Percentiles rank a stretch among this genome's conserved stretches.
Evolutionary conservation across 2,329 filamentous ascomycete species (phyloP).

Genomic region (Chlorencoelia australis): DNA sequence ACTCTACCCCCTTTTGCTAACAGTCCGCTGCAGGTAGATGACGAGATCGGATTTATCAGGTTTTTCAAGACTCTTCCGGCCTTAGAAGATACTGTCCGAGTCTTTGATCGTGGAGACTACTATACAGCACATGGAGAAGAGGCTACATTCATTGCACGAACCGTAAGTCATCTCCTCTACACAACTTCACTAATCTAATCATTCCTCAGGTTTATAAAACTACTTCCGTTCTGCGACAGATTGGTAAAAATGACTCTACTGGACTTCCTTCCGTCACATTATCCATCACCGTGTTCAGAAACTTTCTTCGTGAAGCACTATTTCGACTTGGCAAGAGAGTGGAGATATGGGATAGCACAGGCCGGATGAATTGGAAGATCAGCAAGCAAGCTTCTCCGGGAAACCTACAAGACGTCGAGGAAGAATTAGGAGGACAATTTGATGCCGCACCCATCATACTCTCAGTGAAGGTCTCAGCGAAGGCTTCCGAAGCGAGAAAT

Average conservation of each 20-base stretch:
- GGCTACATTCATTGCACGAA: conserved; percentile 73
- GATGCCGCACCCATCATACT: conserved; percentile 91
- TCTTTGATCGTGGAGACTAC: conserved; percentile 91
- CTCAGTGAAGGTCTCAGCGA: conserved; percentile 87
- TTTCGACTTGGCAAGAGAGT: conserved; percentile 85
- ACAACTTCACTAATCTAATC: conserved; percentile 1
- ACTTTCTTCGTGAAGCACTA: conserved; percentile 87
- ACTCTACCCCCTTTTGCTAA: conserved; percentile 9
- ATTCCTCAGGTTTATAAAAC: conserved; percentile 77
- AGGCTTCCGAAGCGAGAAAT: conserved; percentile 70
- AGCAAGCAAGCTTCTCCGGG: conserved; percentile 88
- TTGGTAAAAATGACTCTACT: conserved; percentile 76
- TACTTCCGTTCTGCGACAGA: conserved; percentile 83
- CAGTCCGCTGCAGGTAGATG: conserved; percentile 59
- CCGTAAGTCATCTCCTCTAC: conserved; percentile 36
- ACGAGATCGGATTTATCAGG: conserved; percentile 93
- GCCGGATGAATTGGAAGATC: conserved; percentile 86
- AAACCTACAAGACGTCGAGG: conserved; percentile 93
- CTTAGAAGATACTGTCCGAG: conserved; percentile 67
- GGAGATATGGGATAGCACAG: conserved; percentile 75
- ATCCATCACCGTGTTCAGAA: conserved; percentile 88
- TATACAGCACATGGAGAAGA: conserved; percentile 89
- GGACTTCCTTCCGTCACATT: conserved; percentile 89
- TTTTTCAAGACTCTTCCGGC: conserved; percentile 82
- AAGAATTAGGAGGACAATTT: conserved; percentile 82